These are phyloP conservation scores for Cryphonectria nitschkei DNA, from an alignment of 2,329 filamentous ascomycete genomes.

Conservation along the genomic window DNA sequence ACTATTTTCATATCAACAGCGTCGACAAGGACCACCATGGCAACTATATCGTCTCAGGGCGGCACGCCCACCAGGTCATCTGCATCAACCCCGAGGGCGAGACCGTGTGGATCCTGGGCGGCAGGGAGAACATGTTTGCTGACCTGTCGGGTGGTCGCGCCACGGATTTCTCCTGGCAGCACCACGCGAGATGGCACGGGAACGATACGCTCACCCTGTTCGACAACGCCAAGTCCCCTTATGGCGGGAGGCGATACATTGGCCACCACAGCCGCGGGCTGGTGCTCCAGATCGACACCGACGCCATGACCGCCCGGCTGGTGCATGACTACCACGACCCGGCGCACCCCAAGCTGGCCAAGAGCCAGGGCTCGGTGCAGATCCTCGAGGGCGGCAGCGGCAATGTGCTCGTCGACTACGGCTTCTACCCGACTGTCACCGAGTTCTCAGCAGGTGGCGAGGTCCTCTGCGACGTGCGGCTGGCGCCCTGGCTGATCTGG, in stretches of 20 bases:
- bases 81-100: slow-evolving; percentile 39
- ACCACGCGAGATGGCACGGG: slow-evolving; percentile 41
- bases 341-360: slow-evolving; percentile 13
- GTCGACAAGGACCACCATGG: slow-evolving; percentile 40
- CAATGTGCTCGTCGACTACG: slow-evolving; percentile 29
- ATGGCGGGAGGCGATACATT: slow-evolving; percentile 33
- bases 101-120: slow-evolving; percentile 43
- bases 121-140: slow-evolving; percentile 39
- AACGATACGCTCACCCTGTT: slow-evolving; percentile 43
- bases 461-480: slow-evolving; percentile 31
- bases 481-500: slow-evolving; percentile 29
- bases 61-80: slow-evolving; percentile 37
- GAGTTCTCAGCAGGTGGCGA: slow-evolving; percentile 27
- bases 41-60: slow-evolving; percentile 43
- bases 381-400: slow-evolving; percentile 11
- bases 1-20: slow-evolving; percentile 46
- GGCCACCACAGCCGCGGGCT: slow-evolving; percentile 38
- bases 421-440: slow-evolving; percentile 29
- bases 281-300: slow-evolving; percentile 37
- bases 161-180: slow-evolving; percentile 44
- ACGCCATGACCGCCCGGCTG: slow-evolving; percentile 37
- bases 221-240: slow-evolving; percentile 43
- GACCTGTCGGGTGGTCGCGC: slow-evolving; percentile 41
- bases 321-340: slow-evolving; percentile 39
- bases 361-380: slow-evolving; percentile 27